Conservation (phyloP, 2,329 filamentous ascomycete genomes). For the Chrysoporthe austroafricana region DNA sequence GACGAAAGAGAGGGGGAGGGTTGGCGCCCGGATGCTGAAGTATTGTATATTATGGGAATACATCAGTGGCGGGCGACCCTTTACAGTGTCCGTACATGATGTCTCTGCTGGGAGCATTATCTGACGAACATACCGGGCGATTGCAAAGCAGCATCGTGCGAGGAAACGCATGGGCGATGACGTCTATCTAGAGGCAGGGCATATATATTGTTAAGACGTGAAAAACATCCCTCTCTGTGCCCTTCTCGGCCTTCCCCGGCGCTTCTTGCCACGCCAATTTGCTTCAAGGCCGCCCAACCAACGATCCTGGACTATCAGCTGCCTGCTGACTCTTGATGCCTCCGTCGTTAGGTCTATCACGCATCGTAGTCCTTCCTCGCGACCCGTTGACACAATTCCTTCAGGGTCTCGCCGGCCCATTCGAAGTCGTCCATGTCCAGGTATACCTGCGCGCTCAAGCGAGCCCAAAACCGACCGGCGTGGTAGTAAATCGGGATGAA, state of each 20-base stretch:
- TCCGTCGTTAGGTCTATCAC: not conserved
- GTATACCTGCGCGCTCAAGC: slow-evolving; percentile 83
- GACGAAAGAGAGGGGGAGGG: not conserved
- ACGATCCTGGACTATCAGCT: too few relatives aligned
- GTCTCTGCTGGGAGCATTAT: not conserved
- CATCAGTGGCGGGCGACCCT: not conserved
- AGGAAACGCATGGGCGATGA: slow-evolving; percentile 12
- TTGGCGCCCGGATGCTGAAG: not conserved
- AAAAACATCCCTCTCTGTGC: not conserved
- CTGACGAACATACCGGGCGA: not conserved
- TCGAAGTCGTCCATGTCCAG: slow-evolving; percentile 80
- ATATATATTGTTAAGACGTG: not conserved
- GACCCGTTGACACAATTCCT: slow-evolving; percentile 49
- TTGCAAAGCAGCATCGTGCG: not conserved
- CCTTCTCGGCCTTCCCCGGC: not conserved
- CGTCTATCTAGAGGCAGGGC: slow-evolving; percentile 7
- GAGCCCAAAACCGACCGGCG: slow-evolving; percentile 65
- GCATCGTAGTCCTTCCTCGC: slow-evolving; percentile 37
- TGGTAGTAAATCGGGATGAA: slow-evolving; percentile 70
- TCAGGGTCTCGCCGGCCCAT: slow-evolving; percentile 64
- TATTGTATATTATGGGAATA: not conserved
- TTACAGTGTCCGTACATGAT: not conserved
- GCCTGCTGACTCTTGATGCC: not conserved
- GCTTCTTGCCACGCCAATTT: not conserved
- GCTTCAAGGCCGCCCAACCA: too few relatives aligned